Evolutionary conservation across 73 alveolate genomes (phyloP), one percentile per base, ranked within the genome.

Genomic region (Tetrahymena thermophila): DNA sequence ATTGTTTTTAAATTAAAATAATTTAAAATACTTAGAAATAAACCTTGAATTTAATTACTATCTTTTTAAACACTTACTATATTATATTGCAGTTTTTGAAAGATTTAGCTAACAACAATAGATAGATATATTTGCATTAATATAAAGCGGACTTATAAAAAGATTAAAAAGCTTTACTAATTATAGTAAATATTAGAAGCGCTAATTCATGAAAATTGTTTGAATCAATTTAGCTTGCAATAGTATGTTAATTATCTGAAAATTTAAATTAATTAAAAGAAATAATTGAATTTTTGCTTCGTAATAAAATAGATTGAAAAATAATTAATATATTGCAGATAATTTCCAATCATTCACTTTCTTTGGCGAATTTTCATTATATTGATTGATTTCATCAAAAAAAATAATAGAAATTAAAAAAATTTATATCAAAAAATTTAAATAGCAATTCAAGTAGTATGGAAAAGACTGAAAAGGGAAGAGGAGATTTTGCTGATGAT

Each of bases 401-500:
- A 58, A 71, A 71, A 71, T 13, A 71, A 71, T 71, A 28, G 89
- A n/a, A 31, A 71, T 71, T 71, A 28, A 71, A 71, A 71, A 71
- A 71, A 0, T n/a, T 71, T 28, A 71, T 25, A 28, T 71, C 37
- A 50, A 50, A 50, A 50, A 50, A 50, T 50, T 50, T 50, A 50
- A 50, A 50, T 50, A 50, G 28, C 23, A 14, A 21, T 50, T 15
- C 0, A 50, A 50, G 28, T 71, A 31, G 17, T 71, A 71, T 71
- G 89, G 89, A 71, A 71, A 71, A 71, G 37, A 71, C 89, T 31
- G 89, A 71, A 71, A n/a, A 71, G 13, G 89, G 89, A 10, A 71
- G 89, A n/a, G 89, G 89, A 71, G 89, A 71, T 71, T 71, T 71
- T 71, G 89, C 89, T 19, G 89, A 71, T 71, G 89, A 71, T 71